Evolutionary conservation across 202 grass and related monocot species (phyloP).

Genomic region (Eragrostis tef): DNA sequence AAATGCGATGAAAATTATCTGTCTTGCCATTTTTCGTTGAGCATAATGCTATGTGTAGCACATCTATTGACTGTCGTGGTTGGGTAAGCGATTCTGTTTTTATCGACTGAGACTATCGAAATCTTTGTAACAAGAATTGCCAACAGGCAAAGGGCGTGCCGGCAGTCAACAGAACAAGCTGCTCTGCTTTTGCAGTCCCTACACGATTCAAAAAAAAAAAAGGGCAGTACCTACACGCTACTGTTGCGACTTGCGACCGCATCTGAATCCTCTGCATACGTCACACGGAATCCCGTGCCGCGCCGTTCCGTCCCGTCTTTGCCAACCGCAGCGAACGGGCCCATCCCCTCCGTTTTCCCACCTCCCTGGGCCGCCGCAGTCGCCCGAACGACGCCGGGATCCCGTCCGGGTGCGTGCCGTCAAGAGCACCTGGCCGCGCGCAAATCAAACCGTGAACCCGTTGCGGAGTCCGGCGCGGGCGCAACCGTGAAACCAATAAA

Average conservation of each 20-base stretch:
- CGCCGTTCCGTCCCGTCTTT: neutral
- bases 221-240: too few relatives aligned
- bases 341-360: neutral
- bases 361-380: neutral
- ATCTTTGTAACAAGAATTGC: too few relatives aligned
- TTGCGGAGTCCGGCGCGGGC: neutral
- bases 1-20: too few relatives aligned
- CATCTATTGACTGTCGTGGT: too few relatives aligned
- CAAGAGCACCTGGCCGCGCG: neutral
- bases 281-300: neutral
- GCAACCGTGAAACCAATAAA: conserved; percentile 4
- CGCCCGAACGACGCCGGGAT: neutral
- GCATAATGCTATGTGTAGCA: too few relatives aligned
- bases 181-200: too few relatives aligned
- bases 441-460: neutral
- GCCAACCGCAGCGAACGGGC: neutral
- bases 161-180: too few relatives aligned
- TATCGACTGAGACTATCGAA: too few relatives aligned
- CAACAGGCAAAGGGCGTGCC: too few relatives aligned
- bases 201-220: too few relatives aligned
- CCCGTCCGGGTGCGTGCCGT: conserved; percentile 1
- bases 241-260: neutral
- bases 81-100: too few relatives aligned
- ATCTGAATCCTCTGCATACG: neutral
- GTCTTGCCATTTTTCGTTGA: too few relatives aligned